Conservation (phyloP, 75 land plant species). For the Picea glauca region DNA sequence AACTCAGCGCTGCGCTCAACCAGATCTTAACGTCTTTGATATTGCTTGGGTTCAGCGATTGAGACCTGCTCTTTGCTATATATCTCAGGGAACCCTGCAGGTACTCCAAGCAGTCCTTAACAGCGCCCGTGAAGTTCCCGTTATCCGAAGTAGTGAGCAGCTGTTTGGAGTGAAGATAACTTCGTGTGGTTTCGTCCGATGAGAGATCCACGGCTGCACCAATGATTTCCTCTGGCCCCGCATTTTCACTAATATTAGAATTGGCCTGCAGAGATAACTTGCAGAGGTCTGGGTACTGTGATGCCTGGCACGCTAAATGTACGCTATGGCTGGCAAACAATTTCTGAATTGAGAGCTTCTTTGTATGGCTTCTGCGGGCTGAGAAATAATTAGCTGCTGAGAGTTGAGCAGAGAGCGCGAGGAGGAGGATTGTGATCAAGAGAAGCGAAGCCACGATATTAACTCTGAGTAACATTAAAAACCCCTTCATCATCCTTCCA, state of each 20-base stretch:
- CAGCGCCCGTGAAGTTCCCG: conserved; percentile 28
- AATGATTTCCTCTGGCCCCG: conserved; percentile 6
- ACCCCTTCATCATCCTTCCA: too few species aligned
- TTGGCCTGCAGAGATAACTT: background rate
- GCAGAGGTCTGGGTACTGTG: conserved; percentile 7
- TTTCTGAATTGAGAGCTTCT: too few species aligned
- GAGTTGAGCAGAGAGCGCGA: too few species aligned
- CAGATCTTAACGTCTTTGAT: conserved; percentile 42
- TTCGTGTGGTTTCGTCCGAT: background rate
- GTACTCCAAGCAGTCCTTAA: conserved; percentile 31
- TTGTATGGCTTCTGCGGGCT: too few species aligned
- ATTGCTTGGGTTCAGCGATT: background rate
- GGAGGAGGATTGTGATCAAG: too few species aligned
- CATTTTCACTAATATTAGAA: background rate
- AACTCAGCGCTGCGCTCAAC: conserved; percentile 53
- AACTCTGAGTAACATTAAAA: too few species aligned
- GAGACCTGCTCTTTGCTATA: background rate
- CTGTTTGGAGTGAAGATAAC: background rate
- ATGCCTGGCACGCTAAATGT: conserved; percentile 7
- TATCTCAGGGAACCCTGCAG: conserved; percentile 20
- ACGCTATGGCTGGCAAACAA: too few species aligned
- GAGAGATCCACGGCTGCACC: conserved; percentile 1
- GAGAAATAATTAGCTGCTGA: too few species aligned
- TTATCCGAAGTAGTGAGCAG: background rate
- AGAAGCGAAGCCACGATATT: too few species aligned